Evolutionary conservation across 768 basidiomycete genomes (phyloP).

Genomic region (Melanogaster broomeanus): DNA sequence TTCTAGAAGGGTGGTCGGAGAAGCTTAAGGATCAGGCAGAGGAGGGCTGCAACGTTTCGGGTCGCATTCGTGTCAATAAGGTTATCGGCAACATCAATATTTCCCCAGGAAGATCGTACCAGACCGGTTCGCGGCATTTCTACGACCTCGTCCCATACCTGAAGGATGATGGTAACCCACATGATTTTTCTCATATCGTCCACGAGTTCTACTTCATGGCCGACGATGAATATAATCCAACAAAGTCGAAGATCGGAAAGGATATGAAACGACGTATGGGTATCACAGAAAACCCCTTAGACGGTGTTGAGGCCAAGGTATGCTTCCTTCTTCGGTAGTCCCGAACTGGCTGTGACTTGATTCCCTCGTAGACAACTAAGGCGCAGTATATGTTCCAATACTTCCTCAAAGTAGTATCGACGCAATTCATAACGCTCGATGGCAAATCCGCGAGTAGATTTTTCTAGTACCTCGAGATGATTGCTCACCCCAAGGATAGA

Average conservation of each 20-base stretch:
- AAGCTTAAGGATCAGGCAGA: constrained; percentile 88
- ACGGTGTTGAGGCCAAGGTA: constrained; percentile 61
- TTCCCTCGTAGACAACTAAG: constrained; percentile 58
- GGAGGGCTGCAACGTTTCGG: constrained; percentile 94
- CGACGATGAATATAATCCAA: constrained; percentile 78
- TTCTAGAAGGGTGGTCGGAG: constrained; percentile 92
- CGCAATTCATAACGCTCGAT: constrained; percentile 85
- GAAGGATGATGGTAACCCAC: constrained; percentile 80
- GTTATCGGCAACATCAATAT: constrained; percentile 95
- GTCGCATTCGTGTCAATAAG: constrained; percentile 93
- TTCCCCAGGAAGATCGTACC: constrained; percentile 95
- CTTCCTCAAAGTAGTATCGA: constrained; percentile 98
- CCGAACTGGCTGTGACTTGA: constrained; percentile 4
- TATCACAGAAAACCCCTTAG: constrained; percentile 75
- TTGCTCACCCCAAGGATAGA: constrained; percentile 37
- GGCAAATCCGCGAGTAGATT: constrained; percentile 58
- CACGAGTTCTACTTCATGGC: constrained; percentile 78
- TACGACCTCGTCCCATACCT: constrained; percentile 95
- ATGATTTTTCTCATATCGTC: constrained; percentile 91
- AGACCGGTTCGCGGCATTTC: constrained; percentile 72
- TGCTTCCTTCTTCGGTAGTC: constrained; percentile 16
- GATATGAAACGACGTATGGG: constrained; percentile 74
- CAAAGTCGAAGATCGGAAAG: constrained; percentile 59
- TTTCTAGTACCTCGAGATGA: not conserved
- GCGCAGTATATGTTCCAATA: constrained; percentile 97